Evolutionary conservation across 139 green algal genomes (phyloP).

Genomic region (Coccomyxa sp.): DNA sequence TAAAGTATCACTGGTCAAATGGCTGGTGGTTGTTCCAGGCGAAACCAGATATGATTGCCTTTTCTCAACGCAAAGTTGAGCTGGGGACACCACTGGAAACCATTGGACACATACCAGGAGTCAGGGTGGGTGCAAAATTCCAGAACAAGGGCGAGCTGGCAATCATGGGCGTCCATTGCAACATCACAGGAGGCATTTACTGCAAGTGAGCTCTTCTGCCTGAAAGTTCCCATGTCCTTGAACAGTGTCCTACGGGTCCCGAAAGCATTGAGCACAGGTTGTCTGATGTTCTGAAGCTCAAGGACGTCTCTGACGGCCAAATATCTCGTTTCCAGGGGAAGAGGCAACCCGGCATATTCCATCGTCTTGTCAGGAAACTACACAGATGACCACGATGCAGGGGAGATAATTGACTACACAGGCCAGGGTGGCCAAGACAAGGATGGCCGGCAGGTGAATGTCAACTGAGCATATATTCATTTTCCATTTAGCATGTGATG

Average conservation of each 20-base stretch:
- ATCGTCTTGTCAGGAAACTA: slow-evolving; percentile 59
- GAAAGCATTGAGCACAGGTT: neutral
- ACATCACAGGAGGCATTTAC: slow-evolving; percentile 42
- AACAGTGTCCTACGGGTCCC: no score
- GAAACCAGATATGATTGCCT: no score
- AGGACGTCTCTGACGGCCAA: neutral
- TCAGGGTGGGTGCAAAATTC: slow-evolving; percentile 32
- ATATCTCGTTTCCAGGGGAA: neutral
- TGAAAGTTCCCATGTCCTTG: neutral
- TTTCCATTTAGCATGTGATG: neutral
- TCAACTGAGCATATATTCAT: neutral
- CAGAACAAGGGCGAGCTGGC: slow-evolving; percentile 27
- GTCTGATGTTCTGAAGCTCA: neutral
- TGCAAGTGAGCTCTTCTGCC: neutral
- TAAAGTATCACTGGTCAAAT: no score
- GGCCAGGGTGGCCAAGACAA: slow-evolving; percentile 39
- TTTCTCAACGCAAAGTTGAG: neutral
- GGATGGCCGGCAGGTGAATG: neutral
- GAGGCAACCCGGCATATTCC: slow-evolving; percentile 25
- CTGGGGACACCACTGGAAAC: neutral
- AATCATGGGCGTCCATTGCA: slow-evolving; percentile 27
- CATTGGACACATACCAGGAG: slow-evolving; percentile 37
- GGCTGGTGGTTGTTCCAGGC: no score
- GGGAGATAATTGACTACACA: slow-evolving; percentile 53
- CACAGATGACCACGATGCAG: slow-evolving; percentile 52